These are phyloP conservation scores for Trichoderma parareesei DNA, from an alignment of 495 filamentous ascomycete genomes.

Conservation along the genomic window DNA sequence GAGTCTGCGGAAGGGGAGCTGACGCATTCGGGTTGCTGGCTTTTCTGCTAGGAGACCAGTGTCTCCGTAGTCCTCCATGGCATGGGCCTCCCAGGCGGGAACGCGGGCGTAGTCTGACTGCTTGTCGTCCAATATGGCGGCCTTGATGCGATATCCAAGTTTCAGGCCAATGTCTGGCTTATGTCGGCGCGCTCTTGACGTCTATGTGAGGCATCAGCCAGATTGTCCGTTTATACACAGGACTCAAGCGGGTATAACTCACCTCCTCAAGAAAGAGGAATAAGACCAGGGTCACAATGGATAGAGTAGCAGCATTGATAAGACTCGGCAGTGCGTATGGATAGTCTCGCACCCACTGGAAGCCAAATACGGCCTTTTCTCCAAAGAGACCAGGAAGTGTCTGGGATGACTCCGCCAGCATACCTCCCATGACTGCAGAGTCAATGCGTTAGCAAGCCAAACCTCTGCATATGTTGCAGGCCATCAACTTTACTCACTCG, in stretches of 20 bases:
- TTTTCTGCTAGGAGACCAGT: neutral
- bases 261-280: slow-evolving; percentile 58
- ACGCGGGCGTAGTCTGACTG: slow-evolving; percentile 14
- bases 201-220: slow-evolving; percentile 24
- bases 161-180: slow-evolving; percentile 35
- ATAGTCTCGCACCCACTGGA: slow-evolving; percentile 42
- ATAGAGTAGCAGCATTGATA: slow-evolving; percentile 51
- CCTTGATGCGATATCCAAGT: slow-evolving; percentile 17
- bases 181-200: slow-evolving; percentile 29
- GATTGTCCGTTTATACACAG: neutral
- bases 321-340: slow-evolving; percentile 65
- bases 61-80: neutral
- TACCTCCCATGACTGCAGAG: slow-evolving; percentile 44
- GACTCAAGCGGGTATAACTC: slow-evolving; percentile 12
- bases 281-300: slow-evolving; percentile 39
- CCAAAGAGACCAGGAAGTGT: slow-evolving; percentile 62
- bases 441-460: neutral
- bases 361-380: slow-evolving; percentile 29
- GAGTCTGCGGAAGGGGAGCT: slow-evolving; percentile 62
- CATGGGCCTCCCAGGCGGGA: neutral
- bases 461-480: neutral
- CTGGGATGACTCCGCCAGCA: slow-evolving; percentile 61
- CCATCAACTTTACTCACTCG: slow-evolving; percentile 21
- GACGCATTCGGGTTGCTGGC: neutral
- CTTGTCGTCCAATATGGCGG: neutral